phyloP scores from a whole-genome alignment of 306 rosid genomes.

The Sicyos baderoa region DNA sequence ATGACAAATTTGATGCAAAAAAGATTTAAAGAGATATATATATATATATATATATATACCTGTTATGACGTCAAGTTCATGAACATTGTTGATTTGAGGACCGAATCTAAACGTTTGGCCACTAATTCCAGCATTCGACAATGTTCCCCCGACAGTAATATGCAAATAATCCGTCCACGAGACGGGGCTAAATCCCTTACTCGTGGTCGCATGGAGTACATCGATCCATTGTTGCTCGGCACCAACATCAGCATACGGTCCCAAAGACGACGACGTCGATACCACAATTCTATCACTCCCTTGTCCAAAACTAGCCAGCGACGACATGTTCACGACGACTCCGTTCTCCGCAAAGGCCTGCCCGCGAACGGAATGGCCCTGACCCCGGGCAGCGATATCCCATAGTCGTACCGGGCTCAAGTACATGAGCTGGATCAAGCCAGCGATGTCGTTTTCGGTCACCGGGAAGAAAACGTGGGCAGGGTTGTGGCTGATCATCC shows the following conservation, averaged over 20 bases:
- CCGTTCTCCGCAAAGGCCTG: constrained; percentile 58
- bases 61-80: constrained; percentile 61
- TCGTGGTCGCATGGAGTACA: constrained; percentile 43
- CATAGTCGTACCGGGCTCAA: constrained; percentile 4
- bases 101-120: constrained; percentile 70
- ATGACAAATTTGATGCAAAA: no score
- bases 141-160: constrained; percentile 79
- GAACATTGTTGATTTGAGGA: constrained; percentile 69
- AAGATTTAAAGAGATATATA: no score
- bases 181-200: constrained; percentile 45
- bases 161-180: constrained; percentile 79
- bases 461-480: constrained; percentile 42
- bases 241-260: constrained; percentile 61
- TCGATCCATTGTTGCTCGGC: constrained; percentile 76
- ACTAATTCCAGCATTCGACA: constrained; percentile 83
- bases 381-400: constrained; percentile 57
- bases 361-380: constrained; percentile 69
- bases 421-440: constrained; percentile 36
- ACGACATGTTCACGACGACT: constrained; percentile 67
- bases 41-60: constrained; percentile 7
- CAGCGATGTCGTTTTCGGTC: constrained; percentile 32
- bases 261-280: constrained; percentile 2
- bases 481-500: constrained; percentile 34
- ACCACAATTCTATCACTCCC: constrained; percentile 31
- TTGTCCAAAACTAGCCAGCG: constrained; percentile 18